Conservation (phyloP, 2,329 filamentous ascomycete genomes). For the Ophiostoma montium region DNA sequence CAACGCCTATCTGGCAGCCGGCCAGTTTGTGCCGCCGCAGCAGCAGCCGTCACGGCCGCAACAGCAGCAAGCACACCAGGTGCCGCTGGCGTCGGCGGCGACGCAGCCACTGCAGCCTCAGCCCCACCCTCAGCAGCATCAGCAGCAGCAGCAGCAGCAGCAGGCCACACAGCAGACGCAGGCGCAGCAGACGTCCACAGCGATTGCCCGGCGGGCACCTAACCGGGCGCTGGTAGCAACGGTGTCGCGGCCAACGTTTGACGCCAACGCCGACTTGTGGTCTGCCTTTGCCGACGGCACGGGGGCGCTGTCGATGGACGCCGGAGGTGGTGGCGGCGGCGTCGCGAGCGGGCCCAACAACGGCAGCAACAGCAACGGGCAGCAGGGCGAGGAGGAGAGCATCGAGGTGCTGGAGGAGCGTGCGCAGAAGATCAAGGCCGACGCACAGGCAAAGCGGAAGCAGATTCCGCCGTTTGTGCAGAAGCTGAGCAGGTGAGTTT, state of each 20-base stretch:
- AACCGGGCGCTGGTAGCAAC: slow-evolving; percentile 36
- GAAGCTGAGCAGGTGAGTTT: slow-evolving; percentile 77
- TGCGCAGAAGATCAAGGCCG: slow-evolving; percentile 69
- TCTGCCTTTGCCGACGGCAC: slow-evolving; percentile 29
- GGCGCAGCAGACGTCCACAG: slow-evolving; percentile 25
- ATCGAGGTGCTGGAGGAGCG: slow-evolving; percentile 67
- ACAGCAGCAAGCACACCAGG: slow-evolving; percentile 1
- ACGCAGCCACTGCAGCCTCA: slow-evolving; percentile 1
- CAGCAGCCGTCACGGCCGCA: not conserved
- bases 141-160: slow-evolving; percentile 15
- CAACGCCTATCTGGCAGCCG: slow-evolving; percentile 22
- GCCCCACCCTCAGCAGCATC: slow-evolving; percentile 12
- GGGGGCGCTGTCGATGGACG: slow-evolving; percentile 3
- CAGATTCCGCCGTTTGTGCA: slow-evolving; percentile 96
- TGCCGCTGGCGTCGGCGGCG: slow-evolving; percentile 8
- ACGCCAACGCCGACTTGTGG: slow-evolving; percentile 27
- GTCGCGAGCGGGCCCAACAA: not conserved
- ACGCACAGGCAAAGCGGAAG: slow-evolving; percentile 80
- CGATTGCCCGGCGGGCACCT: slow-evolving; percentile 37
- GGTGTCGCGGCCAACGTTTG: slow-evolving; percentile 24
- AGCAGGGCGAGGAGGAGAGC: slow-evolving; percentile 47
- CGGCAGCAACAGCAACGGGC: slow-evolving; percentile 6
- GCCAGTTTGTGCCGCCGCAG: slow-evolving; percentile 17
- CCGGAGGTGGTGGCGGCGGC: not conserved
- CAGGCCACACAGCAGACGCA: slow-evolving; percentile 12